Conservation (phyloP, 2,329 filamentous ascomycete species). For the Colletotrichum lentis region DNA sequence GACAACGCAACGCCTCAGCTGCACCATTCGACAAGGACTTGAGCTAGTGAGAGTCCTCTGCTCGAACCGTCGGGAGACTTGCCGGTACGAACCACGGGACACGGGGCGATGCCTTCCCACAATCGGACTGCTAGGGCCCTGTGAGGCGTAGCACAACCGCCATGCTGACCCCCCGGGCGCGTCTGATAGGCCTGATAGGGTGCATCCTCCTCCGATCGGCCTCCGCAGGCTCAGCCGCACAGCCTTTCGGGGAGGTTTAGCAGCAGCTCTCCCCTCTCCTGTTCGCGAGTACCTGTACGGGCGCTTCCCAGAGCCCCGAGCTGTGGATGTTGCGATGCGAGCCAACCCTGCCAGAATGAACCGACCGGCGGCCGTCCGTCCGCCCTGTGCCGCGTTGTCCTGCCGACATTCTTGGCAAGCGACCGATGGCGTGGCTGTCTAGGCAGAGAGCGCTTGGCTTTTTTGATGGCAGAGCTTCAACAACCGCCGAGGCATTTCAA, state of each 20-base stretch:
- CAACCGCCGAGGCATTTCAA: background rate
- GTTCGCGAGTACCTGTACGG: background rate
- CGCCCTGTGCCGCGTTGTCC: slow-evolving; percentile 1
- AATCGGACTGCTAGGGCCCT: background rate
- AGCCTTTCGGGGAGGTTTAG: slow-evolving; percentile 13
- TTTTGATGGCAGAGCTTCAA: too few species aligned
- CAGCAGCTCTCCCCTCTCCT: background rate
- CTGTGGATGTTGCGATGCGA: background rate
- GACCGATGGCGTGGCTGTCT: background rate
- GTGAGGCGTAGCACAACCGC: slow-evolving; percentile 32
- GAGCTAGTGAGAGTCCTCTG: background rate
- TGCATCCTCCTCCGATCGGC: slow-evolving; percentile 26
- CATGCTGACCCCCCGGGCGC: slow-evolving; percentile 30
- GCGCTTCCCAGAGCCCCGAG: background rate
- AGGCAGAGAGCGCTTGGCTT: background rate
- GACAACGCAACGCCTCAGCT: slow-evolving; percentile 5
- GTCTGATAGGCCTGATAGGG: slow-evolving; percentile 27
- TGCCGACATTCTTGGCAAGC: background rate
- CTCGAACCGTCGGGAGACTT: background rate
- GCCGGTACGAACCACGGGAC: background rate
- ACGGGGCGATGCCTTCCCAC: background rate
- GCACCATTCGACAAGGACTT: background rate
- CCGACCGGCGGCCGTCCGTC: background rate
- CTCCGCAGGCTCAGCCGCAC: slow-evolving; percentile 33
- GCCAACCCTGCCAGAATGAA: background rate